Evolutionary conservation across 441 rosid genomes (phyloP), one percentile per base, ranked within the genome.

Genomic region (Erysimum cheiri): DNA sequence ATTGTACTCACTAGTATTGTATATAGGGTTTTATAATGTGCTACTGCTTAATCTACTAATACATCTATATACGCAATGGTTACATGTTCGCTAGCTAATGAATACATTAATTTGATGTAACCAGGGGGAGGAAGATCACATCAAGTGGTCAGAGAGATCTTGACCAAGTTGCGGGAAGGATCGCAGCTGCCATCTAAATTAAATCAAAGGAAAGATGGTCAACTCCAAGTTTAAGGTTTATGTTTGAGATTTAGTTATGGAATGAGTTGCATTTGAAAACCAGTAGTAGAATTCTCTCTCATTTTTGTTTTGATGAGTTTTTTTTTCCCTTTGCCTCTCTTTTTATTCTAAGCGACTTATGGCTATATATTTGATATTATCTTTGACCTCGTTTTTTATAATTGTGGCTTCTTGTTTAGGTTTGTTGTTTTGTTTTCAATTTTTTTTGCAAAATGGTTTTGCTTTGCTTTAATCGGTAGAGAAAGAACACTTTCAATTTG

Each of bases 131-230:
- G 70, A 77, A 64, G 64, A 77, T 77, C 73, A 77, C 80, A 29
- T 71, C 80, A 39, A 77, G 69, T 67, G 80, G 80, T 32, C 77
- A 71, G 73, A 71, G 80, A 5, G 80, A 77, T 77, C 80, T 77
- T 22, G 80, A 77, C 48, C 80, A 77, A 71, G 80, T 77, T 2
- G 80, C 80, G 0, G 77, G 80, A 66, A 71, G 80, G 58, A 71
- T 76, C 3, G 64, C 75, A 54, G 76, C 60, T 12, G 80, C 64
- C 11, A 35, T 67, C 54, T 77, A 67, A 71, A 29, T 43, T 29
- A 59, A 47, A 47, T 26, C 66, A 55, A 12, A 33, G 5, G 8
- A 14, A 2, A 32, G 4, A 41, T 40, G 13, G 33, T 58, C 47
- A 58, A 7, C 41, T 31, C 40, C 29, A 46, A 54, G 75, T 31